Base-by-base conservation (phyloP, 2,329 filamentous ascomycete genomes). In the Monilinia fructigena region DNA sequence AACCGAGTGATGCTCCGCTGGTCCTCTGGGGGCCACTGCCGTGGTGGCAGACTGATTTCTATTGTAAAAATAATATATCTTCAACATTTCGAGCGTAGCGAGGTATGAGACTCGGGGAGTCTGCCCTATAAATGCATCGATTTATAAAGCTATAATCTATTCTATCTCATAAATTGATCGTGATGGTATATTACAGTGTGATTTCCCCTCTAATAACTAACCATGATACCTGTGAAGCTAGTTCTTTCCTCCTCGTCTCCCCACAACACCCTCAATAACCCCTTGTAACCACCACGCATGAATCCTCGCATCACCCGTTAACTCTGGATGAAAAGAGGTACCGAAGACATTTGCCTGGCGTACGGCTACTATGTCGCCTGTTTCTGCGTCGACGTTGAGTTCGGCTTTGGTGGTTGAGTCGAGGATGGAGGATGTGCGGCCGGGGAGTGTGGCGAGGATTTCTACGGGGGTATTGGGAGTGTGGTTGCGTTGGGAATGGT, bases 261-360 rank as follows among this genome's bases (percentile, higher is more conserved):
- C 47, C 18, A 72, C 65, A 28, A 76, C 67, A 53, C 69, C 79
- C 55, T 80, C 75, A 60, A 83, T 74, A 42, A 92, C 90, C 78
- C 94, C 86, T 72, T 84, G 80, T 75, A 99, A 75, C 95, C 95
- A 99, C 95, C 95, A 98, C 5, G 86, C 83, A 78, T 99, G 95
- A 74, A 98, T 96, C 66, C 95, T 85, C 66, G 88, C 82, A 79
- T 99, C 95, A 10, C 87, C 85, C 0, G 94, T 98, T 77, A 99
- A 78, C 78, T 99, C 95, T 0, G 95, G 95, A 74, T 98, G 95
- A 76, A 98, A 99, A 74, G 93, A 97, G 3, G 91, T 97, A 4
- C 93, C 95, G 73, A 98, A 90, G 0, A 97, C 89, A 77, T 97
- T 97, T 0, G 90, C 92, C 79, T 98, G 93, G 70, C 86, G 84